Conservation (phyloP, 2,329 filamentous ascomycete genomes). For the Tolypocladium sp. region DNA sequence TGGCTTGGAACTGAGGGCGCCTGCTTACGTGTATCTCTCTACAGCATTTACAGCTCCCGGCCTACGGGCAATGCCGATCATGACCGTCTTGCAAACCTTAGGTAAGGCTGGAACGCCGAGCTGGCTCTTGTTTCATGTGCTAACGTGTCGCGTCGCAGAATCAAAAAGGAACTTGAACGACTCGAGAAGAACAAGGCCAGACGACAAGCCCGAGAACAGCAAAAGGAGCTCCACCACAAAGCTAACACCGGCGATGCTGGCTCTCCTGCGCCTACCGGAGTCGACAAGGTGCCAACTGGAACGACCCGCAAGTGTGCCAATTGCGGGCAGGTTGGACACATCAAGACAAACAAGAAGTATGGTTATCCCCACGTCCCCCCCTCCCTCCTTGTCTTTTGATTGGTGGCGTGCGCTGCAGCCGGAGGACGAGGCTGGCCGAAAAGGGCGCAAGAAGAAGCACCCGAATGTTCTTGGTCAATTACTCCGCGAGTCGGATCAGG, state of each 20-base stretch:
- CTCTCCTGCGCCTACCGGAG: constrained; percentile 35
- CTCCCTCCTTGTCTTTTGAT: constrained; percentile 20
- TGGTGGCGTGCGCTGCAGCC: constrained; percentile 16
- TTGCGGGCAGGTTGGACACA: constrained; percentile 92
- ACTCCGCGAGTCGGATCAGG: constrained; percentile 14
- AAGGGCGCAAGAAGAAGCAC: constrained; percentile 5
- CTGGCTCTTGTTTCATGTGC: background rate
- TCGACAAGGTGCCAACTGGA: constrained; percentile 47
- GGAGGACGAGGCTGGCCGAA: constrained; percentile 5
- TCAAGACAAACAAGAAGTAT: constrained; percentile 99
- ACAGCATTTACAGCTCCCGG: constrained; percentile 39
- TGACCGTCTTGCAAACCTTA: constrained; percentile 36
- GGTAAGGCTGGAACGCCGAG: constrained; percentile 15
- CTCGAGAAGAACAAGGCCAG: constrained; percentile 88
- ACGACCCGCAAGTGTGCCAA: constrained; percentile 94
- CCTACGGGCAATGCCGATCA: constrained; percentile 42
- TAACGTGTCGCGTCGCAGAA: constrained; percentile 15
- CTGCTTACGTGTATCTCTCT: constrained; percentile 28
- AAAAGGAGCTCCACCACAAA: constrained; percentile 57
- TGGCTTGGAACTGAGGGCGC: constrained; percentile 23
- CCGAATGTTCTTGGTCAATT: constrained; percentile 9
- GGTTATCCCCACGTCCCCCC: constrained; percentile 21
- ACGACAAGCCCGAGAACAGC: constrained; percentile 80
- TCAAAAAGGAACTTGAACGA: constrained; percentile 61
- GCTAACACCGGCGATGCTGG: constrained; percentile 33